A percentile compares a stretch with the other conserved stretches of the same genome.
These are phyloP conservation scores for Centella asiatica DNA, from an alignment of 129 eudicot genomes.

Conservation along the genomic window DNA sequence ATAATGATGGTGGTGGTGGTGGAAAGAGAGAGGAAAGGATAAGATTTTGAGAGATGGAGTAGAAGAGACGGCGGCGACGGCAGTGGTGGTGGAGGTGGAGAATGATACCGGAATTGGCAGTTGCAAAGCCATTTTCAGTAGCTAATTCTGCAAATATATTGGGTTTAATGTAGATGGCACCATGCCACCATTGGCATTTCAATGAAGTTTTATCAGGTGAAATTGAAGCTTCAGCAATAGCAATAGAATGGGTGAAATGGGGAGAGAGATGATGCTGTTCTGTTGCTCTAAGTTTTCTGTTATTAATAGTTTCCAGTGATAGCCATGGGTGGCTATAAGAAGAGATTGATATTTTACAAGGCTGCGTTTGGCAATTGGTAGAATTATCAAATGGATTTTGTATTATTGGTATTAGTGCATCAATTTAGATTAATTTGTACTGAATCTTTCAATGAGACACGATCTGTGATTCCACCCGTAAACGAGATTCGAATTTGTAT, in stretches of 20 bases:
- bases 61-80: neutral
- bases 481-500: too few relatives aligned
- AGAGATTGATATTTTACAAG: neutral
- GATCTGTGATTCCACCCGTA: too few relatives aligned
- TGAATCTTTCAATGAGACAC: too few relatives aligned
- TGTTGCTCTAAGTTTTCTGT: neutral
- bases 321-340: neutral
- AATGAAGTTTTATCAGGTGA: too few relatives aligned
- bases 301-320: neutral
- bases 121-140: slow-evolving; percentile 28
- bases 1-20: slow-evolving; percentile 10
- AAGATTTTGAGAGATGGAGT: slow-evolving; percentile 19
- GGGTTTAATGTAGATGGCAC: neutral
- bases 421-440: too few relatives aligned
- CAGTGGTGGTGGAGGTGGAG: slow-evolving; percentile 9
- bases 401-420: too few relatives aligned
- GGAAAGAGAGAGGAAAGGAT: slow-evolving; percentile 14
- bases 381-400: too few relatives aligned
- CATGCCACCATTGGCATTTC: neutral
- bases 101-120: slow-evolving; percentile 25
- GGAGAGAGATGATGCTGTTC: neutral
- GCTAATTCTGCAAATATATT: neutral
- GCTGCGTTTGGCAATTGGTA: neutral
- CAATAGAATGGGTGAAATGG: neutral
- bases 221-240: neutral